A percentile compares a stretch with the other conserved stretches of the same genome.
Evolutionary conservation across 108 stramenopile species (phyloP).

Genomic region (Skeletonema costatum): DNA sequence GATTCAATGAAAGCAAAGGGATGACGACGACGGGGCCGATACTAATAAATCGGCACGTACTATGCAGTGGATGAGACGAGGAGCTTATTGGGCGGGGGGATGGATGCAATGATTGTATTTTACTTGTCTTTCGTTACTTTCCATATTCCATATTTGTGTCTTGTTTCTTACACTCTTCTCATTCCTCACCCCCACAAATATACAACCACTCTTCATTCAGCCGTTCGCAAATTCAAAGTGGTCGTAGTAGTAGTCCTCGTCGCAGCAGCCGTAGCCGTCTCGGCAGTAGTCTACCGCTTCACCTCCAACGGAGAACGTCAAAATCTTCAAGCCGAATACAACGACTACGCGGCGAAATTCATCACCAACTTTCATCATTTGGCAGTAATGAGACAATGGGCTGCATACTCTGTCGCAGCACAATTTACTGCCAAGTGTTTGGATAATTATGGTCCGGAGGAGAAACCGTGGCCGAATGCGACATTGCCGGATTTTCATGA

Average conservation of each 20-base stretch:
- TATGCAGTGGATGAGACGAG: no score
- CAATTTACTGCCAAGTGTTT: conserved; percentile 1
- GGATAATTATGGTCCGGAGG: conserved; percentile 3
- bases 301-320: conserved; percentile 6
- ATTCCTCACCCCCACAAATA: not conserved
- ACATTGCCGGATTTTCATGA: conserved; percentile 12
- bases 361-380: conserved; percentile 12
- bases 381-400: conserved; percentile 6
- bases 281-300: not conserved
- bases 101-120: no score
- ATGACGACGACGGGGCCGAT: no score
- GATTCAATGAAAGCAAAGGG: no score
- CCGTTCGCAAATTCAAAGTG: not conserved
- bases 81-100: no score
- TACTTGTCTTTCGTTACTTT: no score
- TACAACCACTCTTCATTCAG: not conserved
- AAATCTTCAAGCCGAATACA: not conserved
- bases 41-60: no score
- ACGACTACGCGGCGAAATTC: conserved; percentile 5
- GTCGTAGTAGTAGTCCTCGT: conserved; percentile 7
- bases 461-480: conserved; percentile 3
- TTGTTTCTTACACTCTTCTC: no score
- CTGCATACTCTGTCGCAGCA: not conserved
- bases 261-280: conserved; percentile 1
- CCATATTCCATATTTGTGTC: no score